Evolutionary conservation across 1,284 basidiomycete species (phyloP), one percentile per base, ranked within the genome.

Genomic region (Boletellus deceptivus): DNA sequence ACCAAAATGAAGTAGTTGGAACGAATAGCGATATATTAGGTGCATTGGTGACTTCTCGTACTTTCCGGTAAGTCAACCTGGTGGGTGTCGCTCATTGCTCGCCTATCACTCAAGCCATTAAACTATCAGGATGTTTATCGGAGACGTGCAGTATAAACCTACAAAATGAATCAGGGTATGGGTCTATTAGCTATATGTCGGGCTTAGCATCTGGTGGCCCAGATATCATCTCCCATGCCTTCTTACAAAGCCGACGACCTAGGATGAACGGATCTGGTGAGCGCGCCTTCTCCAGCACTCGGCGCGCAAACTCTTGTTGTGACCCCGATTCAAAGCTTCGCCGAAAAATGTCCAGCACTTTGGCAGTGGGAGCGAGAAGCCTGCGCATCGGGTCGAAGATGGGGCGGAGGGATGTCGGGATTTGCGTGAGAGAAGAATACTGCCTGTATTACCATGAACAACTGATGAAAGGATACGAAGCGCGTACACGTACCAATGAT

Each of bases 221-320:
- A 52, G 75, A 73, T 60, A 77, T 77, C 50, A 74, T 70, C 57
- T 80, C 74, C 53, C 75, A 75, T 48, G 72, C 72, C 53, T 69
- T 70, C 52, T 68, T 70, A 49, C 75, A 71, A 9, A 79, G 74
- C 40, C 74, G 74, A 42, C 70, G 71, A 1, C 77, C 82, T 24
- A 84, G 72, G 43, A 75, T 63, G 47, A 76, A 76, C 1, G 82
- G 82, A 43, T 82, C 80, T 2, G 72, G 70, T 2, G 77, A 74
- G 65, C 68, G 73, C 14, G 79, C 75, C 59, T 80, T 82, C 56
- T 81, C 76, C 76, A 78, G 80, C 3, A 77, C 63, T 3, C 77
- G 75, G 20, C 57, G 57, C 4, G 73, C 77, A 59, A 84, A 78
- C 51, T 78, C 67, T 45, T 63, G 71, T 52, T 79, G 78, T 48